Evolutionary conservation across 1,284 basidiomycete species (phyloP).

Genomic region (Afroboletus lepidellus): DNA sequence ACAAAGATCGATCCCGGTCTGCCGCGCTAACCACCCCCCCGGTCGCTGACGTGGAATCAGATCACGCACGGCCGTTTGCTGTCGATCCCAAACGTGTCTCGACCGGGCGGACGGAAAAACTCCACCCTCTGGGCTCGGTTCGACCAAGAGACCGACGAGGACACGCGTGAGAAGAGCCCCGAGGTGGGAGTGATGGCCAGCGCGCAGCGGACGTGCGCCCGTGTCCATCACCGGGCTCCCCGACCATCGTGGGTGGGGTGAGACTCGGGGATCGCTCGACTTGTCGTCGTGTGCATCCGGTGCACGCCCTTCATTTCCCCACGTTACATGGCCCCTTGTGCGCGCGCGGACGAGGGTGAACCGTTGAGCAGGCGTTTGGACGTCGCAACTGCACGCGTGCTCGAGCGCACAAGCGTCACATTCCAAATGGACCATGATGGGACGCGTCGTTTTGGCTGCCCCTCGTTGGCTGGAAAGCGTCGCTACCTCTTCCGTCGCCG

Average conservation of each 20-base stretch:
- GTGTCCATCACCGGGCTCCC: background rate
- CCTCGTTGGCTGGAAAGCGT: background rate
- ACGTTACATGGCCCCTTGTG: constrained; percentile 18
- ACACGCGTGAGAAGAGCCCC: background rate
- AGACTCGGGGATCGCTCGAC: constrained; percentile 1
- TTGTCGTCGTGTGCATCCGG: background rate
- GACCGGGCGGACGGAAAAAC: background rate
- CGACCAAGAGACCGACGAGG: no score
- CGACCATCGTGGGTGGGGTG: constrained; percentile 9
- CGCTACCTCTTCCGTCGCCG: constrained; percentile 1
- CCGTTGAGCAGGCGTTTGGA: constrained; percentile 2
- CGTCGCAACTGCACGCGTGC: background rate
- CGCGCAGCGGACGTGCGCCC: no score
- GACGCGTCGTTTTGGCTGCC: background rate
- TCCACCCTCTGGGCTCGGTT: no score
- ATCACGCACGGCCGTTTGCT: background rate
- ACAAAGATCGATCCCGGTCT: background rate
- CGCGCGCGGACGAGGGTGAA: background rate
- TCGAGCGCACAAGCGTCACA: background rate
- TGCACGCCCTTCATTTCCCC: constrained; percentile 13
- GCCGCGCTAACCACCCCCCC: background rate
- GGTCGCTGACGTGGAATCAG: background rate
- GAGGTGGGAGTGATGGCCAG: background rate
- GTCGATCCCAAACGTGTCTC: background rate
- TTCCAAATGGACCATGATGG: background rate